phyloP scores from a whole-genome alignment of 2,329 filamentous ascomycete species.

The Aureobasidium sp. region DNA sequence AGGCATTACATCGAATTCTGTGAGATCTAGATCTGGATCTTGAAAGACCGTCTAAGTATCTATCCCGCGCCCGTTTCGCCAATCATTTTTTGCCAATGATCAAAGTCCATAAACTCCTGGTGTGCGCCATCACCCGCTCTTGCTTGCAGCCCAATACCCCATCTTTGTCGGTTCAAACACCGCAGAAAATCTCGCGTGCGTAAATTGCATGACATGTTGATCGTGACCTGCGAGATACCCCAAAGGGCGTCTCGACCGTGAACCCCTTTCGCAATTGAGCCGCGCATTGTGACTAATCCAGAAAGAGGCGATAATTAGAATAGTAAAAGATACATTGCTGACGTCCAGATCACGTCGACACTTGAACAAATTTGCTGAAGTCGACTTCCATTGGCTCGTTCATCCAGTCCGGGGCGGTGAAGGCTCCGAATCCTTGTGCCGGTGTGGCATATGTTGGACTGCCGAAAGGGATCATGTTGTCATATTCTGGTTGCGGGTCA shows the following conservation, averaged over 20 bases:
- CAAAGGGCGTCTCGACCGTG: not conserved
- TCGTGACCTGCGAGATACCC: not conserved
- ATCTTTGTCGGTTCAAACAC: not conserved
- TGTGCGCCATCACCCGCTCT: not conserved
- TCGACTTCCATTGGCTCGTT: slow-evolving; percentile 22
- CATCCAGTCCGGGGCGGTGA: slow-evolving; percentile 10
- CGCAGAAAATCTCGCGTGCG: not conserved
- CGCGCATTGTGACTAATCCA: slow-evolving; percentile 3
- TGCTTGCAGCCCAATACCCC: not conserved
- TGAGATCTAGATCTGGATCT: not conserved
- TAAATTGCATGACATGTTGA: not conserved
- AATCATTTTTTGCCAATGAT: not conserved
- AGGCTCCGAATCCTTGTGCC: not conserved
- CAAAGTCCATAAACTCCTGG: not conserved
- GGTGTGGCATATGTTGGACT: not conserved
- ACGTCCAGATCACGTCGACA: slow-evolving; percentile 9
- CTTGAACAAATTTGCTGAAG: slow-evolving; percentile 22
- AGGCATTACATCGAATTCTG: not conserved
- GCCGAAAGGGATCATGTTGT: slow-evolving; percentile 7
- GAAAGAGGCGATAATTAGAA: not conserved
- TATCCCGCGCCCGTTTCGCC: not conserved
- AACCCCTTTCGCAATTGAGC: not conserved
- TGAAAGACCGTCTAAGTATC: not conserved
- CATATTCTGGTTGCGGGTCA: slow-evolving; percentile 5
- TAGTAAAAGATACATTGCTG: not conserved